phyloP scores from a whole-genome alignment of 371 early-diverging fungal species.

The Dinochytrium kinnereticum region DNA sequence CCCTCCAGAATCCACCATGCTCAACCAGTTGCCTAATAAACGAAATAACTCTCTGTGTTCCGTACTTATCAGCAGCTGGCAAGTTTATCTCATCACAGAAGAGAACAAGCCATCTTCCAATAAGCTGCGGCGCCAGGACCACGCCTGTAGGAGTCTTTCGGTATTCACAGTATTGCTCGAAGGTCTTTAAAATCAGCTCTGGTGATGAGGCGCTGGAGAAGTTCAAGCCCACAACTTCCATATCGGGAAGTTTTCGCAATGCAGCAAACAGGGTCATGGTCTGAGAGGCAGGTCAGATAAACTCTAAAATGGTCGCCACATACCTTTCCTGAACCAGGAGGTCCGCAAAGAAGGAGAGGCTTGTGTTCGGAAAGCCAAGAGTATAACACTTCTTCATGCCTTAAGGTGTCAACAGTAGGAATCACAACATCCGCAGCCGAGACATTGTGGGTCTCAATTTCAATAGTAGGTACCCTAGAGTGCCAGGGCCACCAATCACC shows the following conservation, averaged over 20 bases:
- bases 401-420: constrained; percentile 96
- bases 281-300: constrained; percentile 18
- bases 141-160: constrained; percentile 94
- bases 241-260: constrained; percentile 90
- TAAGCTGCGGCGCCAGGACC: constrained; percentile 80
- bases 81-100: constrained; percentile 99
- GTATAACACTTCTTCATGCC: constrained; percentile 95
- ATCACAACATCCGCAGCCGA: constrained; percentile 93
- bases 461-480: constrained; percentile 87
- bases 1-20: constrained; percentile 96
- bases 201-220: constrained; percentile 98
- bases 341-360: constrained; percentile 96
- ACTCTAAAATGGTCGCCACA: neutral
- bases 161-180: constrained; percentile 98
- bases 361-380: constrained; percentile 95
- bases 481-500: constrained; percentile 93
- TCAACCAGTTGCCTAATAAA: constrained; percentile 95
- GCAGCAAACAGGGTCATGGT: constrained; percentile 98
- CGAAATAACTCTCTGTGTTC: constrained; percentile 96
- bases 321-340: constrained; percentile 97
- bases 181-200: constrained; percentile 92
- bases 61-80: constrained; percentile 94
- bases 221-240: constrained; percentile 97
- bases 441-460: constrained; percentile 95
- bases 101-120: constrained; percentile 95